Evolutionary conservation across 2,329 filamentous ascomycete species (phyloP).

Genomic region (Cordyceps tenuipes): DNA sequence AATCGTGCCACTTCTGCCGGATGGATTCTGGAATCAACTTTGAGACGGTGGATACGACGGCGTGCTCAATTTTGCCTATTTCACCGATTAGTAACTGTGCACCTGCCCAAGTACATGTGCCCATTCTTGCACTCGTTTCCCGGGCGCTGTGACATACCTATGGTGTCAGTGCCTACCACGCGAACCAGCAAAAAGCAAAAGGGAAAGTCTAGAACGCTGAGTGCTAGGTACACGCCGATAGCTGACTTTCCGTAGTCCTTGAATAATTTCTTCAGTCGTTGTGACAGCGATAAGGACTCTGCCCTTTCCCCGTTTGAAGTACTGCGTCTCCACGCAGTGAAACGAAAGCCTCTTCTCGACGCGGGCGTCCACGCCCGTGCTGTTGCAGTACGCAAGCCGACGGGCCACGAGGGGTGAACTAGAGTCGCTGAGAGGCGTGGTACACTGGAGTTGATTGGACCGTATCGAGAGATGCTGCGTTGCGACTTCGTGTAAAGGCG

Average conservation of each 20-base stretch:
- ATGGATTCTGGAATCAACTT: conserved; percentile 51
- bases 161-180: conserved; percentile 72
- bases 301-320: conserved; percentile 17
- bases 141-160: conserved; percentile 47
- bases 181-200: conserved; percentile 89
- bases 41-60: conserved; percentile 52
- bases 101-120: not conserved
- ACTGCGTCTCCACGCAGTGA: conserved; percentile 25
- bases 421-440: not conserved
- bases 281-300: conserved; percentile 47
- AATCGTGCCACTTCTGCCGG: conserved; percentile 44
- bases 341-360: conserved; percentile 25
- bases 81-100: not conserved
- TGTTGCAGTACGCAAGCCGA: not conserved
- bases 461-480: not conserved
- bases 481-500: conserved; percentile 3
- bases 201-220: conserved; percentile 85
- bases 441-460: not conserved
- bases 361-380: not conserved
- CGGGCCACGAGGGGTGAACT: not conserved
- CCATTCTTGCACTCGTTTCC: not conserved
- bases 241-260: conserved; percentile 93
- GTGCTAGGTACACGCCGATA: conserved; percentile 76
- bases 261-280: conserved; percentile 71
- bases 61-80: conserved; percentile 55